A percentile compares a stretch with the other conserved stretches of the same genome.
Evolutionary conservation across 768 basidiomycete species (phyloP).

Genomic region (Cystoderma amianthinum): DNA sequence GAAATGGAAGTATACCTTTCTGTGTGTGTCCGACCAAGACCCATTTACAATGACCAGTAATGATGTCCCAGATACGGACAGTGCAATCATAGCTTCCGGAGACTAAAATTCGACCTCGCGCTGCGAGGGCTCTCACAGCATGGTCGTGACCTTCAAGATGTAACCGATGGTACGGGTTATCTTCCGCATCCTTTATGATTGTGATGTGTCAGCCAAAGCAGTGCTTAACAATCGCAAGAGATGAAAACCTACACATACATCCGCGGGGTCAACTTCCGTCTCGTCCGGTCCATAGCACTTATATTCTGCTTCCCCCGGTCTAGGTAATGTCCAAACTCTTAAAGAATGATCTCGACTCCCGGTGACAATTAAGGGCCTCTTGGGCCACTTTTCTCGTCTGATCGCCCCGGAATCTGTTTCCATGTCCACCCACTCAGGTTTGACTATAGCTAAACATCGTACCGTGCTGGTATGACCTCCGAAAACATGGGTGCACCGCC

Average conservation of each 20-base stretch:
- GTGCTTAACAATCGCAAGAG: background rate
- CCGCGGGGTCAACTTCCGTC: constrained; percentile 41
- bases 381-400: constrained; percentile 62
- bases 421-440: constrained; percentile 81
- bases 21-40: constrained; percentile 83
- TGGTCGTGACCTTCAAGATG: constrained; percentile 86
- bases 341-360: constrained; percentile 68
- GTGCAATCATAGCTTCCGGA: constrained; percentile 96
- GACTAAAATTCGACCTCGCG: constrained; percentile 82
- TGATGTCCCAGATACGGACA: constrained; percentile 92
- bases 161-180: constrained; percentile 87
- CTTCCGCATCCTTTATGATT: constrained; percentile 43
- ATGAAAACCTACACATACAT: constrained; percentile 19
- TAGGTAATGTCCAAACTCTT: constrained; percentile 49
- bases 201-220: constrained; percentile 4
- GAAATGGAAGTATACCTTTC: constrained; percentile 62
- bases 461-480: constrained; percentile 96
- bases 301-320: constrained; percentile 71
- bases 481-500: constrained; percentile 87
- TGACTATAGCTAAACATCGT: constrained; percentile 91
- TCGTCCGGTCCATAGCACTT: constrained; percentile 57
- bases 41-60: constrained; percentile 76
- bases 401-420: constrained; percentile 57
- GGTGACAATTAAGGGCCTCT: constrained; percentile 66
- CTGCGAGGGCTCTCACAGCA: constrained; percentile 89